phyloP scores from a whole-genome alignment of 805 yeast species.

The Kluyveromyces nonfermentans region DNA sequence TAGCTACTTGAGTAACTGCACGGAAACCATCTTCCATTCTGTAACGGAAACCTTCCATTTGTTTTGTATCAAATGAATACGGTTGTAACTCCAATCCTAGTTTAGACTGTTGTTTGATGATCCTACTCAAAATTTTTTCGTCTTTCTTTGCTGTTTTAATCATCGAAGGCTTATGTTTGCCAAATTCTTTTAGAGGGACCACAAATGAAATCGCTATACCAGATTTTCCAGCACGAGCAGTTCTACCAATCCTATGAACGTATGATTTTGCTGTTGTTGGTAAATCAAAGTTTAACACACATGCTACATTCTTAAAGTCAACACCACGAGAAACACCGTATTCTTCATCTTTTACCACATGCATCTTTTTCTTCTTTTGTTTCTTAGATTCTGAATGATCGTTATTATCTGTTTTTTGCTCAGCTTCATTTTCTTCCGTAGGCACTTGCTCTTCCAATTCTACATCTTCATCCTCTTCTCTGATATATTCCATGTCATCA shows the following conservation, averaged over 20 bases:
- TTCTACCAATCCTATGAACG: slow-evolving; percentile 90
- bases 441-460: slow-evolving; percentile 12
- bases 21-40: slow-evolving; percentile 96
- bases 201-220: slow-evolving; percentile 94
- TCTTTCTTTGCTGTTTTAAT: slow-evolving; percentile 66
- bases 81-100: slow-evolving; percentile 72
- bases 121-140: slow-evolving; percentile 73
- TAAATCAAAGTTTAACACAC: slow-evolving; percentile 90
- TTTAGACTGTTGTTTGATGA: slow-evolving; percentile 66
- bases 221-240: slow-evolving; percentile 93
- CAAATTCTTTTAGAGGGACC: slow-evolving; percentile 72
- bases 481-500: slow-evolving; percentile 66
- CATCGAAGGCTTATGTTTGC: slow-evolving; percentile 77
- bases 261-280: slow-evolving; percentile 86
- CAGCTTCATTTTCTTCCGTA: slow-evolving; percentile 12
- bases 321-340: slow-evolving; percentile 96
- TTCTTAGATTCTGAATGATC: slow-evolving; percentile 13
- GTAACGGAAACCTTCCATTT: slow-evolving; percentile 91
- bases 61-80: slow-evolving; percentile 82
- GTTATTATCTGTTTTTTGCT: not conserved
- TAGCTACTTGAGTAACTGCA: slow-evolving; percentile 80
- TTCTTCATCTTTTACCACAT: slow-evolving; percentile 50
- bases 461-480: slow-evolving; percentile 26
- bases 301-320: slow-evolving; percentile 91
- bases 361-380: slow-evolving; percentile 18